phyloP scores from a whole-genome alignment of 257 asterid genomes.

The Nicotiana paniculata region DNA sequence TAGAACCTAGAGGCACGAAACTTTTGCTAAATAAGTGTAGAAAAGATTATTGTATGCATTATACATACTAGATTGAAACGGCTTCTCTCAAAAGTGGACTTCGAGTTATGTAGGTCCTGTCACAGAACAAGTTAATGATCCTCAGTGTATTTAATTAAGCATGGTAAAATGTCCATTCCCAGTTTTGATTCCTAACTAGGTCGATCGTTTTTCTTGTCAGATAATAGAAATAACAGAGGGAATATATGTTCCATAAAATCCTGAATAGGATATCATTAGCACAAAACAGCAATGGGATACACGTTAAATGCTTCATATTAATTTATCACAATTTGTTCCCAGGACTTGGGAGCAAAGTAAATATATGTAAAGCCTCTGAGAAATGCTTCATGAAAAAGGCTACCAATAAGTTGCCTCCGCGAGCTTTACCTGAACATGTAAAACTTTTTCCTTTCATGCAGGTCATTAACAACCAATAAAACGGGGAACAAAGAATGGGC shows the following conservation, averaged over 20 bases:
- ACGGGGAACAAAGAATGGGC: not conserved
- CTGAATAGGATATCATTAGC: slow-evolving; percentile 2
- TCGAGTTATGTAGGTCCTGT: slow-evolving; percentile 93
- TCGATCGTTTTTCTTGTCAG: not conserved
- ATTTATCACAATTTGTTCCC: not conserved
- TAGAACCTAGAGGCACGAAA: slow-evolving; percentile 6
- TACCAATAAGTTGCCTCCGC: not conserved
- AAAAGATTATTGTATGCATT: slow-evolving; percentile 19
- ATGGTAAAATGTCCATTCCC: not conserved
- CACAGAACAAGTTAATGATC: slow-evolving; percentile 26
- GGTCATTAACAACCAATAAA: not conserved
- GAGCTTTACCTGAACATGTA: not conserved
- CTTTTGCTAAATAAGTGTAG: not conserved
- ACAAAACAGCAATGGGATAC: not conserved
- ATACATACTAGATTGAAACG: slow-evolving; percentile 84
- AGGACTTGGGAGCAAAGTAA: not conserved
- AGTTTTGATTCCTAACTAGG: not conserved
- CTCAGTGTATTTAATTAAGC: not conserved
- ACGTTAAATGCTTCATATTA: not conserved
- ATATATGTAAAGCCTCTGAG: not conserved
- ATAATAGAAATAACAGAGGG: not conserved
- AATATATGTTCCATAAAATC: not conserved
- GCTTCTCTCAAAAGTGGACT: slow-evolving; percentile 89
- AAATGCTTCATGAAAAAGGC: not conserved
- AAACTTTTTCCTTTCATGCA: not conserved